Evolutionary conservation across 2,329 filamentous ascomycete genomes (phyloP).

Genomic region (Chrysosporium keratinophilum): DNA sequence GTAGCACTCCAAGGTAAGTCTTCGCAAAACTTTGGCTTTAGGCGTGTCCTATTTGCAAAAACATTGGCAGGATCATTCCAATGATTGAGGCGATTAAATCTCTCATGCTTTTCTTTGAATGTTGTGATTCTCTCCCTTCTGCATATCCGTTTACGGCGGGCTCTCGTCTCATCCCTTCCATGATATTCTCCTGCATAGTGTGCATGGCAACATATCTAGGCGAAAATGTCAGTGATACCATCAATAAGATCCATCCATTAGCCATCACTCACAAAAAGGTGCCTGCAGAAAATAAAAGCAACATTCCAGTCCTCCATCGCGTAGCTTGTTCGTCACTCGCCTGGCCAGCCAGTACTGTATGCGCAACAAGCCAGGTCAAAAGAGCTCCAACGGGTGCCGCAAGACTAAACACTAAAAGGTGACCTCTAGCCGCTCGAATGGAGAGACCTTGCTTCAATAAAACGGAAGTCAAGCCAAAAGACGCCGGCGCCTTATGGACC

Average conservation of each 20-base stretch:
- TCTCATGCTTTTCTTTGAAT: slow-evolving; percentile 34
- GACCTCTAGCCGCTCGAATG: slow-evolving; percentile 71
- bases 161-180: slow-evolving; percentile 25
- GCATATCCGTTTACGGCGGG: slow-evolving; percentile 34
- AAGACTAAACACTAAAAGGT: slow-evolving; percentile 82
- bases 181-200: slow-evolving; percentile 71
- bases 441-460: slow-evolving; percentile 83
- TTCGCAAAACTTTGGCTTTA: background rate
- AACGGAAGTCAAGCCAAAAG: slow-evolving; percentile 85
- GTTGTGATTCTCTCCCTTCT: slow-evolving; percentile 30
- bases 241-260: slow-evolving; percentile 14
- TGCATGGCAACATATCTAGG: slow-evolving; percentile 96
- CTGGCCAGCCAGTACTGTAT: slow-evolving; percentile 51
- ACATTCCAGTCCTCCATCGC: slow-evolving; percentile 82
- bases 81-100: slow-evolving; percentile 39
- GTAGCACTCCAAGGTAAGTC: background rate
- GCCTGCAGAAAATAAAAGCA: slow-evolving; percentile 88
- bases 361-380: slow-evolving; percentile 69
- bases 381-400: slow-evolving; percentile 81
- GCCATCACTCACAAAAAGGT: slow-evolving; percentile 69
- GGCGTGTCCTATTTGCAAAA: slow-evolving; percentile 40
- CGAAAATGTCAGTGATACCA: background rate
- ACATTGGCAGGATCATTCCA: slow-evolving; percentile 39
- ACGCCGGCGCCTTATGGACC: slow-evolving; percentile 92
- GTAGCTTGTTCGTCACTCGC: slow-evolving; percentile 48